Percentiles rank a stretch among this genome's conserved stretches.
Conservation (phyloP, 2,329 filamentous ascomycete species). For the Emergomyces africanus region DNA sequence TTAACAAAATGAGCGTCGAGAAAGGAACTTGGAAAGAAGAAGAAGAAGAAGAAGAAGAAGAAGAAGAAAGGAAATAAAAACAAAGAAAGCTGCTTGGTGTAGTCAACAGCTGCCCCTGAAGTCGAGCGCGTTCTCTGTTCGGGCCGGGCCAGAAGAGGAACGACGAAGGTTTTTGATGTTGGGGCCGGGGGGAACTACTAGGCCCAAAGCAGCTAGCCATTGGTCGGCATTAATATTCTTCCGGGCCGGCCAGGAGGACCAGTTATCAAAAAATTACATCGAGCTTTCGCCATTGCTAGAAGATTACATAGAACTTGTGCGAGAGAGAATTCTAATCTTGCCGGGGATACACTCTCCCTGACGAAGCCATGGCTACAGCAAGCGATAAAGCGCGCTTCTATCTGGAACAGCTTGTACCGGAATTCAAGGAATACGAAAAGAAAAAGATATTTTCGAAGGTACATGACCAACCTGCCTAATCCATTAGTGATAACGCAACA, state of each 20-base stretch:
- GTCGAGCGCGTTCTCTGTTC: background rate
- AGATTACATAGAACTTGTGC: no score
- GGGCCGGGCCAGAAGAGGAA: no score
- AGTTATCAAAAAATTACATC: background rate
- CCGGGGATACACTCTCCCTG: background rate
- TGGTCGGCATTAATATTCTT: background rate
- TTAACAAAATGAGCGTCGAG: conserved; percentile 9
- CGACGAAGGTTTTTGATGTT: no score
- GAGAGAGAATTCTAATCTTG: no score
- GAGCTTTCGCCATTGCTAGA: no score
- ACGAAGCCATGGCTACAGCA: conserved; percentile 56
- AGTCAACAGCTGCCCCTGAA: background rate
- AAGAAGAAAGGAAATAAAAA: conserved; percentile 4
- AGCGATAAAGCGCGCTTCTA: conserved; percentile 93
- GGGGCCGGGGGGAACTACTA: background rate
- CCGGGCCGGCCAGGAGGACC: background rate
- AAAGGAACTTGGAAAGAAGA: conserved; percentile 4
- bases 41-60: conserved; percentile 7
- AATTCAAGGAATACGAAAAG: conserved; percentile 81
- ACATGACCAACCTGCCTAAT: background rate
- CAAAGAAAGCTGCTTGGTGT: background rate
- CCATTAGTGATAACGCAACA: no score
- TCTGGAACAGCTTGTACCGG: conserved; percentile 81
- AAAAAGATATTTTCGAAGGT: conserved; percentile 83
- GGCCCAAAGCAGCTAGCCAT: background rate